Percentiles rank a stretch among this genome's conserved stretches.
Conservation (phyloP, 83 land plant species). For the Picea mariana region DNA sequence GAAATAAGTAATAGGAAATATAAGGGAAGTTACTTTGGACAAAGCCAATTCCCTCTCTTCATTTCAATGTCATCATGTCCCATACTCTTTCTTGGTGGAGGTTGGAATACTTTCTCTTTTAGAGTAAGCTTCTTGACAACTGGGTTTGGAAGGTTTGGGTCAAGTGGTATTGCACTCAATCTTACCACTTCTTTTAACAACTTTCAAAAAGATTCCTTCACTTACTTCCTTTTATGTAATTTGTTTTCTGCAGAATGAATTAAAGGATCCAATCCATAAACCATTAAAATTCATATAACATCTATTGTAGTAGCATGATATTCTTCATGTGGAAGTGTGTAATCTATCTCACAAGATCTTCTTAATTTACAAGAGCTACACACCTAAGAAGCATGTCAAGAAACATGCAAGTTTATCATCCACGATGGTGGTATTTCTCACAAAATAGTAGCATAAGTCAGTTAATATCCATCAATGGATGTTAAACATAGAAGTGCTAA, state of each 20-base stretch:
- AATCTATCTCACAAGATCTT: neutral
- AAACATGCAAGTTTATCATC: too few species aligned
- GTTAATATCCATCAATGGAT: too few species aligned
- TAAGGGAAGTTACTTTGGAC: too few species aligned
- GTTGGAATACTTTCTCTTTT: neutral
- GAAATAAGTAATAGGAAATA: too few species aligned
- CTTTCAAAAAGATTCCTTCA: conserved; percentile 52
- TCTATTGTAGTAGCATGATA: conserved; percentile 59
- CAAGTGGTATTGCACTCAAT: too few species aligned
- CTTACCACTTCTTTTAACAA: conserved; percentile 65
- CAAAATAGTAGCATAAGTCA: too few species aligned
- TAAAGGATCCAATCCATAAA: conserved; percentile 65
- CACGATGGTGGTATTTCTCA: too few species aligned
- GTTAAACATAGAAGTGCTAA: too few species aligned
- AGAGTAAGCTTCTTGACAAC: conserved; percentile 37
- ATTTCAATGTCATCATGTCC: too few species aligned
- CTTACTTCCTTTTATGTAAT: conserved; percentile 45
- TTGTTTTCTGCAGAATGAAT: conserved; percentile 51
- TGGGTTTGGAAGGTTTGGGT: conserved; percentile 67
- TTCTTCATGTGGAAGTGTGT: conserved; percentile 50
- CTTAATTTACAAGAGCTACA: conserved; percentile 69
- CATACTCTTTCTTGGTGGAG: too few species aligned
- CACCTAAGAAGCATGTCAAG: conserved; percentile 34
- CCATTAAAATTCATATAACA: conserved; percentile 50
- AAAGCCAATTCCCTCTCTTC: too few species aligned